These are phyloP conservation scores for Colletotrichum tropicicola DNA, from an alignment of 2,329 filamentous ascomycete species.

Conservation along the genomic window DNA sequence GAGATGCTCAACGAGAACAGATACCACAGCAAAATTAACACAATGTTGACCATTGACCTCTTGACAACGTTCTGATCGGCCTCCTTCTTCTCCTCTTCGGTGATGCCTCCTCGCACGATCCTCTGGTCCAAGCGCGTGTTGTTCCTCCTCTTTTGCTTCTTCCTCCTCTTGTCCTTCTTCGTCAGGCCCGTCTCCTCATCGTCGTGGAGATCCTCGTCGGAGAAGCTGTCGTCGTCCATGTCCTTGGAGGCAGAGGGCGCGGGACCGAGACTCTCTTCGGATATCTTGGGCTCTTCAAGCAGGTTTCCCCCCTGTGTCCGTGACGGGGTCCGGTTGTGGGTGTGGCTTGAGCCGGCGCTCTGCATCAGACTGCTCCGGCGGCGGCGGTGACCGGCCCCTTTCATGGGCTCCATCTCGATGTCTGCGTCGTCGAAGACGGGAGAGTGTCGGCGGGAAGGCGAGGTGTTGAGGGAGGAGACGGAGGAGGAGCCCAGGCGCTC, in stretches of 20 bases:
- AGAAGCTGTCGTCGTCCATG: conserved; percentile 63
- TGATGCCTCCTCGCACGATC: conserved; percentile 67
- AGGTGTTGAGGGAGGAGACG: background rate
- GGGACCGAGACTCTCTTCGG: conserved; percentile 47
- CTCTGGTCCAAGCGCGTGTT: conserved; percentile 77
- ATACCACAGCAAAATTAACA: conserved; percentile 88
- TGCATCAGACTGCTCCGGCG: conserved; percentile 64
- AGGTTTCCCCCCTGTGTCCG: conserved; percentile 38
- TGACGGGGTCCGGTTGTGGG: conserved; percentile 36
- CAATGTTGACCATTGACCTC: conserved; percentile 76
- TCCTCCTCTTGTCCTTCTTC: conserved; percentile 73
- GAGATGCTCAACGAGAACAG: conserved; percentile 94
- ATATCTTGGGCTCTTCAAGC: conserved; percentile 54
- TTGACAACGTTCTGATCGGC: conserved; percentile 79
- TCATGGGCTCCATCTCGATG: conserved; percentile 66
- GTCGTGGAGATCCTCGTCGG: conserved; percentile 79
- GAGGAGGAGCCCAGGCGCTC: conserved; percentile 8
- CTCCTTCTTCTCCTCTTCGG: conserved; percentile 77
- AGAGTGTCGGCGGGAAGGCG: background rate
- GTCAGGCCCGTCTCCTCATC: conserved; percentile 93
- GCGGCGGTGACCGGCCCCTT: conserved; percentile 59
- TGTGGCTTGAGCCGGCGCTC: conserved; percentile 38
- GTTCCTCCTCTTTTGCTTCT: conserved; percentile 71
- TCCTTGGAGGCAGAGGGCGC: conserved; percentile 39
- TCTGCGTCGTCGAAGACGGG: conserved; percentile 40